Conservation (phyloP, 768 basidiomycete genomes). For the Mycena amicta region DNA sequence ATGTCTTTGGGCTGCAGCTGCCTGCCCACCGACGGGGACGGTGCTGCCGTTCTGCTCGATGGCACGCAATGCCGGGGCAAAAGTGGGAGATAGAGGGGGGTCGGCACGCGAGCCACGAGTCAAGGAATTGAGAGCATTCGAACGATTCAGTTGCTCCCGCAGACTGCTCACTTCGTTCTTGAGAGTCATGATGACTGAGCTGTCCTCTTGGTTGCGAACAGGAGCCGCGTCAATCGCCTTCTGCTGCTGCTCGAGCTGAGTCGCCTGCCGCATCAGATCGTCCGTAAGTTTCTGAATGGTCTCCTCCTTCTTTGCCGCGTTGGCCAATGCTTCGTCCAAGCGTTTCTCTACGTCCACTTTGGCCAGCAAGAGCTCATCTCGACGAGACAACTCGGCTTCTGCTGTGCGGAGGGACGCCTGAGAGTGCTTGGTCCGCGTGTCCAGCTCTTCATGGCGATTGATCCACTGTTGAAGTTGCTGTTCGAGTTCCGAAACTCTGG, state of each 20-base stretch:
- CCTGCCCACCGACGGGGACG: conserved; percentile 22
- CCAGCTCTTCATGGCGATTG: conserved; percentile 85
- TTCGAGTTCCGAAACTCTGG: conserved; percentile 77
- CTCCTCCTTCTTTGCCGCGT: conserved; percentile 81
- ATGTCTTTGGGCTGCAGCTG: conserved; percentile 50
- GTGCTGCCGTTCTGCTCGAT: conserved; percentile 40
- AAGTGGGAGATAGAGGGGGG: conserved; percentile 82
- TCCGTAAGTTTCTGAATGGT: conserved; percentile 79
- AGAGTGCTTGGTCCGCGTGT: conserved; percentile 70
- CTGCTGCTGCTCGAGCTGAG: conserved; percentile 77
- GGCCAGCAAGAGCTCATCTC: conserved; percentile 70
- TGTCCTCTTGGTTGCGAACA: conserved; percentile 76
- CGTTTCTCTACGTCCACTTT: conserved; percentile 82
- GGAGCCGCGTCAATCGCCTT: conserved; percentile 67
- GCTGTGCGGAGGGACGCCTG: conserved; percentile 69
- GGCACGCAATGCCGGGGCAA: conserved; percentile 74
- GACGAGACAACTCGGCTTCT: conserved; percentile 70
- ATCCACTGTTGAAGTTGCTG: conserved; percentile 86
- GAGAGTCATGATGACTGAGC: conserved; percentile 81
- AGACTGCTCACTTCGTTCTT: conserved; percentile 91
- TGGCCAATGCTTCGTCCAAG: conserved; percentile 75
- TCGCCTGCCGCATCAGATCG: conserved; percentile 72
- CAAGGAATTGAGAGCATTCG: conserved; percentile 88
- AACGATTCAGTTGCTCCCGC: conserved; percentile 93
- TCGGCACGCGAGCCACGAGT: conserved; percentile 74